Evolutionary conservation across 768 basidiomycete genomes (phyloP).

Genomic region (Crucibulum laeve): DNA sequence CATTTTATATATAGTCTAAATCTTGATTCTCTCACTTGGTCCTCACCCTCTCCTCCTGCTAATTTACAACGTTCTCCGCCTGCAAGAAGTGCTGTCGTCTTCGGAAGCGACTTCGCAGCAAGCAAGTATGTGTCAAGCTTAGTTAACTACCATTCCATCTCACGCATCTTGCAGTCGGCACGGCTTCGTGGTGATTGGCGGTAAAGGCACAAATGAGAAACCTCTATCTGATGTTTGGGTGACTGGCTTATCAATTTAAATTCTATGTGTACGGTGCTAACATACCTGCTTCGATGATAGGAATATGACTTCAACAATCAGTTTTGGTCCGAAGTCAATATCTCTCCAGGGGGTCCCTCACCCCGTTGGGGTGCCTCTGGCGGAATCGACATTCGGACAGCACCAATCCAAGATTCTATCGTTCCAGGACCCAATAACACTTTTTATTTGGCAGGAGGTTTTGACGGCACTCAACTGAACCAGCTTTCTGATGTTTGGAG

Average conservation of each 20-base stretch:
- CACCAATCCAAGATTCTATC: conserved; percentile 35
- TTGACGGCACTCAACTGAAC: conserved; percentile 36
- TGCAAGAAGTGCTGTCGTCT: conserved; percentile 58
- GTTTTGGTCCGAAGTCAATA: conserved; percentile 65
- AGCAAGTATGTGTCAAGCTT: conserved; percentile 55
- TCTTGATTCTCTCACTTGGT: conserved; percentile 59
- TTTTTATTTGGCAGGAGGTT: conserved; percentile 73
- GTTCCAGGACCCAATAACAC: conserved; percentile 62
- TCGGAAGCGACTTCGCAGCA: conserved; percentile 70
- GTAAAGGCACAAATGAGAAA: conserved; percentile 48
- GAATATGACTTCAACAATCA: conserved; percentile 74
- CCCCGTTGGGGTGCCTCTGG: conserved; percentile 71
- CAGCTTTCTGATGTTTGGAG: conserved; percentile 69
- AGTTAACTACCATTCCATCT: conserved; percentile 7
- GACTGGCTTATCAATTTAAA: conserved; percentile 16
- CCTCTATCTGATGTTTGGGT: conserved; percentile 76
- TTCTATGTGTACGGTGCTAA: conserved; percentile 1
- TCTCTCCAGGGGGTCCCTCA: conserved; percentile 52
- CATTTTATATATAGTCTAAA: conserved; percentile 43
- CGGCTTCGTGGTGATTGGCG: conserved; percentile 73
- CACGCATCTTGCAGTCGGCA: conserved; percentile 48
- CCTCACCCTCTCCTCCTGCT: conserved; percentile 44
- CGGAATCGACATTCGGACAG: conserved; percentile 60
- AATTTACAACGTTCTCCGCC: conserved; percentile 47
- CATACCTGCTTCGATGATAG: conserved; percentile 34